Conservation (phyloP, 2,329 filamentous ascomycete species). For the Fusarium graminum region DNA sequence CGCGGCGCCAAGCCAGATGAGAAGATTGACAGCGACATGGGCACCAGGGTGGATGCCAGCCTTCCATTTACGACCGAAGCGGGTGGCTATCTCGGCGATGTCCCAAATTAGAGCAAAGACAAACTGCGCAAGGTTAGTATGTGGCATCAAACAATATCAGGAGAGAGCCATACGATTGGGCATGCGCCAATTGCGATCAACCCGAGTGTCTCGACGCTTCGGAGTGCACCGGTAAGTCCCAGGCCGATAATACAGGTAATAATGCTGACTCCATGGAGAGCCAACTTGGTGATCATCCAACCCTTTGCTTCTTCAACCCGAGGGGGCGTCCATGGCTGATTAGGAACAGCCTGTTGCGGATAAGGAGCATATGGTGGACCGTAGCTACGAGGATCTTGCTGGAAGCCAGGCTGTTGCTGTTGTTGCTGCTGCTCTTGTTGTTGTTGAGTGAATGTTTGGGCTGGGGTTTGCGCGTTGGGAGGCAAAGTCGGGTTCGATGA, state of each 20-base stretch:
- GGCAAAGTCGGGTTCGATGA: conserved; percentile 26
- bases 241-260: conserved; percentile 48
- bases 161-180: conserved; percentile 37
- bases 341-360: conserved; percentile 36
- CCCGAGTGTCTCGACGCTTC: conserved; percentile 15
- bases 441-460: conserved; percentile 21
- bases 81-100: conserved; percentile 55
- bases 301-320: conserved; percentile 29
- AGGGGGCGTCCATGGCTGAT: conserved; percentile 35
- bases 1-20: conserved; percentile 57
- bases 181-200: conserved; percentile 28
- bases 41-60: conserved; percentile 59
- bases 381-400: conserved; percentile 46
- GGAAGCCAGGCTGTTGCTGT: conserved; percentile 33
- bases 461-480: conserved; percentile 28
- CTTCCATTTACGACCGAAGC: conserved; percentile 51
- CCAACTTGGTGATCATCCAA: conserved; percentile 51
- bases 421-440: conserved; percentile 24
- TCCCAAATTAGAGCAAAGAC: conserved; percentile 56
- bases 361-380: conserved; percentile 47
- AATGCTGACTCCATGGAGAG: conserved; percentile 49
- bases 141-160: neutral
- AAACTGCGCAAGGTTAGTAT: conserved; percentile 49
- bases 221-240: conserved; percentile 48
- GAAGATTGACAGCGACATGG: conserved; percentile 58